These are phyloP conservation scores for Microsporum ferrugineum DNA, from an alignment of 2,329 filamentous ascomycete genomes.

Conservation along the genomic window DNA sequence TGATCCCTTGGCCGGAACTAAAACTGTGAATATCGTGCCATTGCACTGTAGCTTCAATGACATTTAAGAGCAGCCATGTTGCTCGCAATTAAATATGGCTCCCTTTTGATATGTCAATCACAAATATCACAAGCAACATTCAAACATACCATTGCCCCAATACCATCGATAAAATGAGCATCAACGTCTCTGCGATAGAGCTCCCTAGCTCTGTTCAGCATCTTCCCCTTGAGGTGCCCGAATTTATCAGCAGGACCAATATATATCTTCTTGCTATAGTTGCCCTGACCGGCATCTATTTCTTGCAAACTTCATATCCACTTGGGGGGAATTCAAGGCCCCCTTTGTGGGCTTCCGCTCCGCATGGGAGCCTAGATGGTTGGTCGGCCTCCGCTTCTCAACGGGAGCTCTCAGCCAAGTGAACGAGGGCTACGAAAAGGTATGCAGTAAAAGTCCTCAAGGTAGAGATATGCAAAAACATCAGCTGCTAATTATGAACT, in stretches of 20 bases:
- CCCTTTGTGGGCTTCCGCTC: conserved; percentile 8
- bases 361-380: conserved; percentile 5
- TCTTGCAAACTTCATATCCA: neutral
- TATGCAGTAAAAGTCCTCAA: neutral
- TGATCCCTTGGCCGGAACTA: neutral
- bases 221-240: neutral
- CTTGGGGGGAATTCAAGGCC: conserved; percentile 3
- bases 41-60: neutral
- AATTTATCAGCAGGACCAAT: neutral
- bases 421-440: neutral
- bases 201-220: neutral
- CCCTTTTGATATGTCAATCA: neutral
- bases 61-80: neutral
- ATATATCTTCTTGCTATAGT: neutral
- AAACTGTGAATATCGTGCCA: neutral
- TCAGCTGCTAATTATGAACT: neutral
- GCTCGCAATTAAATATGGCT: neutral
- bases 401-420: neutral
- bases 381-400: conserved; percentile 1
- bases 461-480: neutral
- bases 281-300: neutral
- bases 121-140: neutral
- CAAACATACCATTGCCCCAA: neutral
- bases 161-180: neutral
- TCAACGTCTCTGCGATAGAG: neutral